Conservation (phyloP, 2,329 filamentous ascomycete genomes). For the Ascomycota sp. region DNA sequence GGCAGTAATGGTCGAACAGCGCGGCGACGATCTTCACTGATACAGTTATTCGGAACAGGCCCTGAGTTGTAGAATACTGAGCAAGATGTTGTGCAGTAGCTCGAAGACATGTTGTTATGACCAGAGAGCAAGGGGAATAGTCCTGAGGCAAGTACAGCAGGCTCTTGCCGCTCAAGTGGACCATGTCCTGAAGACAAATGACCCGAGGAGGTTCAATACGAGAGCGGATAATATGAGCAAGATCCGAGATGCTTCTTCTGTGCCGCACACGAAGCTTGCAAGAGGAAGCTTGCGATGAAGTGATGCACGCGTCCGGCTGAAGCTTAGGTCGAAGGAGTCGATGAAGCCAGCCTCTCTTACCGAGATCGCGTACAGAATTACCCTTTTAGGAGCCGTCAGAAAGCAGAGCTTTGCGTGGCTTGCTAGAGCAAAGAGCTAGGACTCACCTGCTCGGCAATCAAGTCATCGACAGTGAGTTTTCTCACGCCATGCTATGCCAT, state of each 20-base stretch:
- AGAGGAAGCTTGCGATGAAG: conserved; percentile 1
- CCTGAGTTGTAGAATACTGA: conserved; percentile 32
- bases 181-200: conserved; percentile 34
- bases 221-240: conserved; percentile 24
- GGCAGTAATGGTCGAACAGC: conserved; percentile 44
- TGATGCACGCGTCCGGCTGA: conserved; percentile 4
- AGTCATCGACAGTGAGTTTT: conserved; percentile 15
- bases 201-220: conserved; percentile 25
- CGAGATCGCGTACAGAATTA: conserved; percentile 5
- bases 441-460: conserved; percentile 9
- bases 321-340: conserved; percentile 13
- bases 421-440: no score
- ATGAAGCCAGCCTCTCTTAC: conserved; percentile 17
- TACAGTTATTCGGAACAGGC: conserved; percentile 43
- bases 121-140: conserved; percentile 33
- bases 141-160: conserved; percentile 38
- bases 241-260: conserved; percentile 34
- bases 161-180: conserved; percentile 42
- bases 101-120: conserved; percentile 44
- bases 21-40: conserved; percentile 33
- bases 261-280: conserved; percentile 11
- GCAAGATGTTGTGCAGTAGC: conserved; percentile 44
- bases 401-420: no score
- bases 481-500: conserved; percentile 30
- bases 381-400: conserved; percentile 3